A percentile compares a stretch with the other conserved stretches of the same genome.
phyloP scores from a whole-genome alignment of 2,329 filamentous ascomycete genomes.

The Sarocladiaceae sp. region DNA sequence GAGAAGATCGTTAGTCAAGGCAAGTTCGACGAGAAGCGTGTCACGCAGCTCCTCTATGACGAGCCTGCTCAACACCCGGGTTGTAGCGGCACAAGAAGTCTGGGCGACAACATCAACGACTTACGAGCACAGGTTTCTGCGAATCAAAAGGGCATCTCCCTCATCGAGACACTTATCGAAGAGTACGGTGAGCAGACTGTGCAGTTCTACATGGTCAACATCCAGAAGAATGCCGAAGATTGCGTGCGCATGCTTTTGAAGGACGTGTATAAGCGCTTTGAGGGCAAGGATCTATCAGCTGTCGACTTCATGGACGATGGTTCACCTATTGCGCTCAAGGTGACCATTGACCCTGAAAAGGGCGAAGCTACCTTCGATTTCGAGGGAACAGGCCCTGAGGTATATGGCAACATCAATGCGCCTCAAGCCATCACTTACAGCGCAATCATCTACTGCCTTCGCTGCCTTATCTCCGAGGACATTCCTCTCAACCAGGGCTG shows the following conservation, averaged over 20 bases:
- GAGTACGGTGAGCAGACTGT: slow-evolving; percentile 77
- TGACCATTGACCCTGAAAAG: slow-evolving; percentile 69
- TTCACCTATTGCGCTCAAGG: slow-evolving; percentile 67
- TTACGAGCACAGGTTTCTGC: slow-evolving; percentile 79
- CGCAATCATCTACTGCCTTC: slow-evolving; percentile 83
- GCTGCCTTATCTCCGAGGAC: slow-evolving; percentile 74
- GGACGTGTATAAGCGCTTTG: slow-evolving; percentile 64
- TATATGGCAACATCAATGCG: slow-evolving; percentile 77
- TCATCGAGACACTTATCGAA: slow-evolving; percentile 69
- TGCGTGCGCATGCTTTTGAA: slow-evolving; percentile 72
- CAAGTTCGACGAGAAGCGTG: slow-evolving; percentile 72
- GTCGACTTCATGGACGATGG: slow-evolving; percentile 84
- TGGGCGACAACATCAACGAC: slow-evolving; percentile 79
- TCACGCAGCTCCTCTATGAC: slow-evolving; percentile 66
- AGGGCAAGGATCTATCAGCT: slow-evolving; percentile 65
- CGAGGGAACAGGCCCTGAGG: slow-evolving; percentile 71
- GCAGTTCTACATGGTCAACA: slow-evolving; percentile 78
- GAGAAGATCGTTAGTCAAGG: slow-evolving; percentile 72
- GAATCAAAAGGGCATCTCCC: slow-evolving; percentile 80
- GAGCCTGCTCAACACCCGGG: slow-evolving; percentile 72
- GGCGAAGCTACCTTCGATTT: slow-evolving; percentile 82
- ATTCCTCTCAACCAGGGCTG: slow-evolving; percentile 84
- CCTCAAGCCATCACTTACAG: slow-evolving; percentile 78
- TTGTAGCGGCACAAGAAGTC: slow-evolving; percentile 72
- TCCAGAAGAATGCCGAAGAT: slow-evolving; percentile 74